These are phyloP conservation scores for Phoma sp. DNA, from an alignment of 2,329 filamentous ascomycete species.

Conservation along the genomic window DNA sequence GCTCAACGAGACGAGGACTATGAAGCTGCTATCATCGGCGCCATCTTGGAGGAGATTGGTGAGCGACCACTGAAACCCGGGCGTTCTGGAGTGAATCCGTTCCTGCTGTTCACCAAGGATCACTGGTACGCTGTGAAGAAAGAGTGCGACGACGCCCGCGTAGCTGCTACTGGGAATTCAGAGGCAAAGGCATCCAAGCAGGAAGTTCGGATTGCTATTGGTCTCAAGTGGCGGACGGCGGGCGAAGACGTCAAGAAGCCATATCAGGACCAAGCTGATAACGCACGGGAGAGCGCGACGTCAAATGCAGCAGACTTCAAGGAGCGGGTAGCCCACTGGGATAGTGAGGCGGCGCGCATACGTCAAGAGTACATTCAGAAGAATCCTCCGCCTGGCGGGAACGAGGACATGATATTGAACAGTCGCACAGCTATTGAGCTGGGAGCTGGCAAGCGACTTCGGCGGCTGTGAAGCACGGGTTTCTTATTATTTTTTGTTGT, in stretches of 20 bases:
- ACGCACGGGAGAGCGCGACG: constrained; percentile 72
- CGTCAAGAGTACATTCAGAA: constrained; percentile 52
- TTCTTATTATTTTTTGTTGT: constrained; percentile 22
- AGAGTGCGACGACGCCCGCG: constrained; percentile 72
- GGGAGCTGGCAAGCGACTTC: constrained; percentile 44
- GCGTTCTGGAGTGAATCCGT: constrained; percentile 82
- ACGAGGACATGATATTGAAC: constrained; percentile 40
- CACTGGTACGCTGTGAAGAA: constrained; percentile 68
- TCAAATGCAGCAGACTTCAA: constrained; percentile 67
- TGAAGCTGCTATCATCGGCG: constrained; percentile 64
- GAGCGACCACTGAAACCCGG: constrained; percentile 74
- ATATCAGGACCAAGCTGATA: constrained; percentile 76
- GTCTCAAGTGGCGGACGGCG: constrained; percentile 89
- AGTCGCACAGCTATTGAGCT: constrained; percentile 50
- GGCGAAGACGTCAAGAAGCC: constrained; percentile 74
- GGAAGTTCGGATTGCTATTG: constrained; percentile 84
- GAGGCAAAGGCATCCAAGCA: constrained; percentile 71
- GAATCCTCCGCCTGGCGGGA: constrained; percentile 42
- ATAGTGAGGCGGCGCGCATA: constrained; percentile 65
- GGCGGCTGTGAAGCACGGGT: constrained; percentile 29
- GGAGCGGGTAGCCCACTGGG: constrained; percentile 73
- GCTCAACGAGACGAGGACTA: constrained; percentile 55
- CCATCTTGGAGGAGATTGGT: constrained; percentile 71
- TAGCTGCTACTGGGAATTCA: constrained; percentile 68
- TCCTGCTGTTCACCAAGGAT: constrained; percentile 86